Conservation (phyloP, 2,329 filamentous ascomycete species). For the Berkeleyomyces rouxiae region DNA sequence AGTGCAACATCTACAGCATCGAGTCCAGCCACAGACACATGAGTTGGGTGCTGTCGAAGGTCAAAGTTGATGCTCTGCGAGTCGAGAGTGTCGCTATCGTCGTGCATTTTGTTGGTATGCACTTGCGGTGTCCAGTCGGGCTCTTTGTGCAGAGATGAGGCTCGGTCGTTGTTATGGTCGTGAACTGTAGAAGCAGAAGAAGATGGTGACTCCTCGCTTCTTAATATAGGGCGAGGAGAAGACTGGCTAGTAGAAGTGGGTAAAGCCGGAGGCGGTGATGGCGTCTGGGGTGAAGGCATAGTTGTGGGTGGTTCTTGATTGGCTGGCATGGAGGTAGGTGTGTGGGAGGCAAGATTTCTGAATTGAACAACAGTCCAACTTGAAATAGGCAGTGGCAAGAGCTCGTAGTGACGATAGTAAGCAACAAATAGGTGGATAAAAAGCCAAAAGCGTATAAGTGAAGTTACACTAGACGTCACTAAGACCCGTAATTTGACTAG, state of each 20-base stretch:
- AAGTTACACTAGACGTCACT: too few species aligned
- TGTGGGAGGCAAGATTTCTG: too few species aligned
- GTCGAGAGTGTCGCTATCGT: not conserved
- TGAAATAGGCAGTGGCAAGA: too few species aligned
- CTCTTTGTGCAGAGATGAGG: not conserved
- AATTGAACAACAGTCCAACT: too few species aligned
- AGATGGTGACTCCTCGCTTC: not conserved
- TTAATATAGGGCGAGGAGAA: too few species aligned
- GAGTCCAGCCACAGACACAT: constrained; percentile 11
- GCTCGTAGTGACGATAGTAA: not conserved
- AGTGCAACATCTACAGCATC: constrained; percentile 11
- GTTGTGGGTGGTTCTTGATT: not conserved
- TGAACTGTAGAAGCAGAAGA: constrained; percentile 7
- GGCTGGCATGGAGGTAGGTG: not conserved
- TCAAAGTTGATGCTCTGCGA: constrained; percentile 2
- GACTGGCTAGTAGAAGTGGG: too few species aligned
- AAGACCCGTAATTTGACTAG: too few species aligned
- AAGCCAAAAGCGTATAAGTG: too few species aligned
- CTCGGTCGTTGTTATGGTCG: not conserved
- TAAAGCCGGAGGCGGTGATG: not conserved
- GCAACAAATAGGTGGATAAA: too few species aligned
- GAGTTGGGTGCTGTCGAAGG: constrained; percentile 7
- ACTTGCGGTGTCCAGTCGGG: not conserved
- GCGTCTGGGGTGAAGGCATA: not conserved
- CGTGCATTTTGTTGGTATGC: not conserved